Base-by-base conservation (phyloP, 2,329 filamentous ascomycete species). In the Calonectria multiphialidica region DNA sequence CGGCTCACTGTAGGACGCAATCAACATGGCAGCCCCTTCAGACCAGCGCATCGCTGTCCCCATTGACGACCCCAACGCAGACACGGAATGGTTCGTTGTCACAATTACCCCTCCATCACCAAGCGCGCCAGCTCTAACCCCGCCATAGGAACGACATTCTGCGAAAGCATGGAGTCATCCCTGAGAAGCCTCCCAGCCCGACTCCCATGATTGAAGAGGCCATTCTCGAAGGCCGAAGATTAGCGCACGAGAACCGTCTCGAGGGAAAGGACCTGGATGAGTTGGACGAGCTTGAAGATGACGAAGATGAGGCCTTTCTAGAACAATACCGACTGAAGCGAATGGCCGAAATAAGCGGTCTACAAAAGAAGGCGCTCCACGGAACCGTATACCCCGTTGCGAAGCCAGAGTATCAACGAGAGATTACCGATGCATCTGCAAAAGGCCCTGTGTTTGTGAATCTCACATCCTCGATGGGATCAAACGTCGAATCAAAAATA, bases 191-290 rank as follows among this genome's bases (percentile, higher is more conserved):
- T 0, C 95, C 96, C 3, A 98, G 96, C 55, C 97, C 97, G 2
- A 98, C 97, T 2, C 95, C 96, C 8, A 93, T 98, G 86, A 98
- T 99, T 79, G 94, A 99, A 85, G 96, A 98, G 87, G 97, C 97
- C 5, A 91, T 99, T 57, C 84, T 93, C 23, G 94, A 98, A 86
- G 97, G 94, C 15, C 91, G 94, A 71, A 88, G 92, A 78, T 88
- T 97, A 74, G 96, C 96, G 33, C 93, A 98, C 80, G 96, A 98
- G 82, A 98, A 98, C 82, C 89, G 97, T 66, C 87, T 99, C 1
- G 96, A 98, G 83, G 95, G 96, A 77, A 98, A 98, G 82, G 95
- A 98, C 78, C 87, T 99, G 0, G 96, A 98, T 80, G 97, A 98
- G 84, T 89, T 99, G 2, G 94, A 95, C 78, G 96, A 95, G 78